Percentiles rank a stretch among this genome's conserved stretches.
Conservation (phyloP, 257 asterid genomes). For the Capsicum chinense region DNA sequence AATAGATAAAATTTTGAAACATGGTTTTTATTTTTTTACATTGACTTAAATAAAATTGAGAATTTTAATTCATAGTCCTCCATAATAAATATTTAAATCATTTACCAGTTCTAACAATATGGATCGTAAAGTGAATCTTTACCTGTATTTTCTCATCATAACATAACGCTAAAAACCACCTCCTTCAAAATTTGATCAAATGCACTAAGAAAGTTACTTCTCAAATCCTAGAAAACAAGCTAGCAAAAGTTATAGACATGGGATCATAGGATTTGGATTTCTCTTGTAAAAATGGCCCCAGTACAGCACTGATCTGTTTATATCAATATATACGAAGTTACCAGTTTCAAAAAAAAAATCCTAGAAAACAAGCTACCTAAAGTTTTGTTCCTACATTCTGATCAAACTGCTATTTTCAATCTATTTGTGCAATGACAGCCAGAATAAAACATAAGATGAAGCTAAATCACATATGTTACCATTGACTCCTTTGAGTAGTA, state of each 20-base stretch:
- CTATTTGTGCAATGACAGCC: neutral
- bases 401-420: conserved; percentile 23
- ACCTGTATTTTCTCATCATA: neutral
- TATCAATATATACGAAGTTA: too few species aligned
- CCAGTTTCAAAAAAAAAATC: too few species aligned
- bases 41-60: neutral
- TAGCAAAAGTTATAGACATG: neutral
- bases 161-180: neutral
- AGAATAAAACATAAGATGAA: conserved; percentile 14
- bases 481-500: conserved; percentile 84
- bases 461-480: conserved; percentile 54
- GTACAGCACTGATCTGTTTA: too few species aligned
- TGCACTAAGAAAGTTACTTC: neutral
- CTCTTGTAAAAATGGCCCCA: too few species aligned
- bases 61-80: neutral
- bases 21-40: neutral
- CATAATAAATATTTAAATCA: neutral
- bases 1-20: neutral
- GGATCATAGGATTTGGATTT: too few species aligned
- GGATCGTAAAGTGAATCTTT: neutral
- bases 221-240: neutral
- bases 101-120: neutral
- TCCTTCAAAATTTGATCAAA: neutral
- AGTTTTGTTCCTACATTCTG: neutral
- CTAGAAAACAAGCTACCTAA: neutral